Evolutionary conservation across 805 yeast species (phyloP), one percentile per base, ranked within the genome.

Genomic region (Cyberlindnera sargentensis): DNA sequence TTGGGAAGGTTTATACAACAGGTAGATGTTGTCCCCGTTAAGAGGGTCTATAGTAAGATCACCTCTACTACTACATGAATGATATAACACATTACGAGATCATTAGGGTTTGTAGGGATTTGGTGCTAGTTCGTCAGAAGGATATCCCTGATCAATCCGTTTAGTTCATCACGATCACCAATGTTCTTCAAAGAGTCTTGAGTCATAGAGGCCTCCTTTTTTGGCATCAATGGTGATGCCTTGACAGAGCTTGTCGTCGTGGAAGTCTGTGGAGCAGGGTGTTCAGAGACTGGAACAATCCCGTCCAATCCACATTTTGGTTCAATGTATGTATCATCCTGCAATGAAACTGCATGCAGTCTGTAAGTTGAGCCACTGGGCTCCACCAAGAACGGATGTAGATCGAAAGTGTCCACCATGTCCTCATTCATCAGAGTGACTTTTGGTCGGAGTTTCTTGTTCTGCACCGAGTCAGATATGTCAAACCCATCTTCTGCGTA

Each of bases 131-230:
- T 50, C 20, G 48, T 44, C 39, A 36, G 46, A 42, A 50, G 54
- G 41, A 84, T 71, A 52, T 82, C 90, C 61, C 78, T 81, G 32
- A 84, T 70, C 42, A 84, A 65, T 85, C 87, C 78, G 51, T 79
- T 76, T 48, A 84, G 64, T 56, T 84, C 95, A 43, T 82, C 84
- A 31, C 77, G 73, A 0, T 80, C 70, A 5, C 85, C 85, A 37
- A 72, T 63, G 52, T 76, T 75, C 32, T 42, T 34, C 6, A 47
- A 44, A 4, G 45, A 44, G 8, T 40, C 42, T 31, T 34, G 32
- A 29, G 34, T 23, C 20, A 9, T 28, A 28, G 30, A 28, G 8
- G 40, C 20, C 31, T 48, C 51, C 31, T 28, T 43, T 40, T 48
- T 48, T 20, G 35, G 42, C 8, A 41, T 37, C 30, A 48, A 7